Evolutionary conservation across 2,329 filamentous ascomycete species (phyloP).

Genomic region (Colletotrichum tamarilloi): DNA sequence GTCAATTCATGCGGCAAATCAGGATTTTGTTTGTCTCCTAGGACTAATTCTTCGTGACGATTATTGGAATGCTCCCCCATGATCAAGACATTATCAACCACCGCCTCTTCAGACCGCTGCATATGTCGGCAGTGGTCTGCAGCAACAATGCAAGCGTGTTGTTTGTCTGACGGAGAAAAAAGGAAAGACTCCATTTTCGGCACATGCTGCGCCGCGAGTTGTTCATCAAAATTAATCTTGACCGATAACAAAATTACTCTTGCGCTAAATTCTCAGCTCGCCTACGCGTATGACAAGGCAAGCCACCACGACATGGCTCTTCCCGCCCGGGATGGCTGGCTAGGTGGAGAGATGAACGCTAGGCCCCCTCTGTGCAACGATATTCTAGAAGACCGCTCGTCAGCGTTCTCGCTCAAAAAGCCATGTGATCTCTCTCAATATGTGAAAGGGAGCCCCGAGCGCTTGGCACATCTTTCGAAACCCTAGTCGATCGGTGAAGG

Average conservation of each 20-base stretch:
- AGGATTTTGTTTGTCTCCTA: background rate
- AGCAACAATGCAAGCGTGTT: background rate
- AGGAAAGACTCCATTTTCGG: background rate
- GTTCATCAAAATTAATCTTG: background rate
- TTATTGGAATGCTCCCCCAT: background rate
- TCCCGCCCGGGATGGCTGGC: background rate
- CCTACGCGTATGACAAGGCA: background rate
- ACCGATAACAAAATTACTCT: background rate
- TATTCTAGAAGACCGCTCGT: background rate
- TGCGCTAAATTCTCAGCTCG: slow-evolving; percentile 1
- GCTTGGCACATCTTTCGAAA: background rate
- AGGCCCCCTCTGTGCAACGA: background rate
- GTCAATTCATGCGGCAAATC: background rate
- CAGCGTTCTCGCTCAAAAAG: background rate
- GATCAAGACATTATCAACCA: no score
- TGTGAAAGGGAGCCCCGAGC: background rate
- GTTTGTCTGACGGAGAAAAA: background rate
- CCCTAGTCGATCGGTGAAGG: slow-evolving; percentile 4
- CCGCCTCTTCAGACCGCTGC: background rate
- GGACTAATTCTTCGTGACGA: background rate
- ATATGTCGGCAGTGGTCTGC: background rate
- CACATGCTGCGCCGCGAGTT: background rate
- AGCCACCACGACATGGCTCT: background rate
- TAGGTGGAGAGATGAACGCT: background rate
- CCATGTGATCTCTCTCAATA: background rate